Evolutionary conservation across 306 rosid species (phyloP), one percentile per base, ranked within the genome.

Genomic region (Ochetophila trinervis): DNA sequence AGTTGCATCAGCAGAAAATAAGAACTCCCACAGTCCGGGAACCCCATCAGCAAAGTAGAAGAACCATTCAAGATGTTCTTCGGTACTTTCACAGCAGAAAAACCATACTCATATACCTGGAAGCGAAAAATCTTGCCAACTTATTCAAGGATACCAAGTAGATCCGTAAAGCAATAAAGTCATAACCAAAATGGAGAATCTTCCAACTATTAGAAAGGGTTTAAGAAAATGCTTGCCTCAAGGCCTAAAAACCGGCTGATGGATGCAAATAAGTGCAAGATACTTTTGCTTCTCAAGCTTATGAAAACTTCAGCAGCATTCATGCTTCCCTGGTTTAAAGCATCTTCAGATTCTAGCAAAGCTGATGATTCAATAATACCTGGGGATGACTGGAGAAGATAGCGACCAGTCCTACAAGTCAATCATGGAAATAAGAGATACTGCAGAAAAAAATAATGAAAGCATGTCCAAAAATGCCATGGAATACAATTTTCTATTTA

Each of bases 11-110:
- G 75, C 85, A 94, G 83, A 81, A 84, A 86, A 72, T 87, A 88
- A 42, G 95, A 86, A 71, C 88, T 84, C 78, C 94, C 90, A 72
- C 96, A 84, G 60, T 93, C 99, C 35, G 99, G 97, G 78, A 93
- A 93, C 63, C 90, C 99, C 97, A 93, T 84, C 75, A 90, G 59
- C 72, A 93, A 86, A 86, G 77, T 69, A 70, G 82, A 55, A 50
- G 96, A 88, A 82, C 95, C 95, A 73, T 80, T 80, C 24, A 60
- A 80, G 76, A 88, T 63, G 82, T 62, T 75, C 77, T 88, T 90
- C 20, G 99, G 91, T 75, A 90, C 67, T 81, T 84, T 91, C 56
- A 88, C 84, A 12, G 94, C 75, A 78, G 83, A 86, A 68, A 83
- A 71, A 52, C 90, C 94, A 71, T 88, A 80, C 72, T 93, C 99